Conservation (phyloP, 2,329 filamentous ascomycete genomes). For the Hortaea werneckii region DNA sequence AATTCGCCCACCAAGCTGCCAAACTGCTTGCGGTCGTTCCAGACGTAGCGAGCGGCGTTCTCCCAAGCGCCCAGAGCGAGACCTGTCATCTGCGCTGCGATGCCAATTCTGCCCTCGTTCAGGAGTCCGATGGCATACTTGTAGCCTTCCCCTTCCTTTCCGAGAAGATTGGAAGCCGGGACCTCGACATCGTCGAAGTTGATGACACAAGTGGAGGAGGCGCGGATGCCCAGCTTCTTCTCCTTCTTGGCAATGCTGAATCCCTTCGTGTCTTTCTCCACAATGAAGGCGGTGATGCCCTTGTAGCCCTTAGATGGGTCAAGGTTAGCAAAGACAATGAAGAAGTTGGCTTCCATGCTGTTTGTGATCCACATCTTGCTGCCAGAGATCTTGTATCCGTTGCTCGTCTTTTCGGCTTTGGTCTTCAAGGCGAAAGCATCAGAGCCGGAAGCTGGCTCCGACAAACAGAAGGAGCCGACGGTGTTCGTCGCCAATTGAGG, state of each 20-base stretch:
- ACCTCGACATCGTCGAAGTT: slow-evolving; percentile 96
- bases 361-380: slow-evolving; percentile 99
- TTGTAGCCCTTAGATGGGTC: slow-evolving; percentile 89
- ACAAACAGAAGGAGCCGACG: slow-evolving; percentile 44
- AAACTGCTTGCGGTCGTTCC: slow-evolving; percentile 98
- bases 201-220: slow-evolving; percentile 91
- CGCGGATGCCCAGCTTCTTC: slow-evolving; percentile 96
- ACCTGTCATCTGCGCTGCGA: slow-evolving; percentile 97
- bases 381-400: slow-evolving; percentile 79
- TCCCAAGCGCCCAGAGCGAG: slow-evolving; percentile 90
- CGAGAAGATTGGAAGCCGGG: slow-evolving; percentile 77
- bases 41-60: slow-evolving; percentile 87
- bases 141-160: slow-evolving; percentile 84
- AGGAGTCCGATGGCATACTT: slow-evolving; percentile 92
- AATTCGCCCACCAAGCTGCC: slow-evolving; percentile 89
- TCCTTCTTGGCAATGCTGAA: slow-evolving; percentile 98
- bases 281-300: slow-evolving; percentile 90
- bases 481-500: slow-evolving; percentile 84
- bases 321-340: slow-evolving; percentile 96
- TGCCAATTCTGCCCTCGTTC: slow-evolving; percentile 96
- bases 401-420: slow-evolving; percentile 71
- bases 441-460: slow-evolving; percentile 60
- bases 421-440: slow-evolving; percentile 94
- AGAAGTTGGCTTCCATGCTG: slow-evolving; percentile 83
- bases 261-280: slow-evolving; percentile 80